Percentiles rank a stretch among this genome's conserved stretches.
Conservation (phyloP, 2,329 filamentous ascomycete species). For the Xylaria sp. region DNA sequence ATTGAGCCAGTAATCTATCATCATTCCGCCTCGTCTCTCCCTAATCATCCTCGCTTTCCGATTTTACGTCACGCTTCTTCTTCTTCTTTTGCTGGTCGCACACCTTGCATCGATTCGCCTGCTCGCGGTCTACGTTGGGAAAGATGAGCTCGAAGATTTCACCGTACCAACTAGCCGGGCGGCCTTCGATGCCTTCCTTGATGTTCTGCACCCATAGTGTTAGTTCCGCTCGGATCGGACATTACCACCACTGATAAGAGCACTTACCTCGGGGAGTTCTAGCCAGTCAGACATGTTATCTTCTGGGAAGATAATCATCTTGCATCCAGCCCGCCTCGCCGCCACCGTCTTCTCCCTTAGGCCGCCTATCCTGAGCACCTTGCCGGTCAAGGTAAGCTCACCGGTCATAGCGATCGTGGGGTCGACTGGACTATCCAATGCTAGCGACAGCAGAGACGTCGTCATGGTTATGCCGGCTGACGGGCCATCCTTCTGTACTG, state of each 20-base stretch:
- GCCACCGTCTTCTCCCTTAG: conserved; percentile 97
- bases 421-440: conserved; percentile 75
- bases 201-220: conserved; percentile 72
- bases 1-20: conserved; percentile 5
- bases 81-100: conserved; percentile 59
- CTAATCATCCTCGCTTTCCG: conserved; percentile 42
- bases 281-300: conserved; percentile 98
- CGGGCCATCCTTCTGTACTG: conserved; percentile 91
- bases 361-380: conserved; percentile 92
- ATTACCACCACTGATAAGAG: conserved; percentile 4
- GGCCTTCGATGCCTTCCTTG: conserved; percentile 92
- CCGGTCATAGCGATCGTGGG: conserved; percentile 97
- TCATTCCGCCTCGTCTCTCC: conserved; percentile 23
- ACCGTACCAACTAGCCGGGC: conserved; percentile 88
- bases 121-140: conserved; percentile 71
- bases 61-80: conserved; percentile 48
- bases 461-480: conserved; percentile 98
- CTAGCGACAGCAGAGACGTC: conserved; percentile 85
- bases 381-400: conserved; percentile 94
- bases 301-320: conserved; percentile 89
- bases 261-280: conserved; percentile 88
- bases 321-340: conserved; percentile 87
- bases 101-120: conserved; percentile 75
- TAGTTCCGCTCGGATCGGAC: conserved; percentile 21
- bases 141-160: conserved; percentile 95